Evolutionary conservation across 2,329 filamentous ascomycete species (phyloP).

Genomic region (Colletotrichum neosansevieriae): DNA sequence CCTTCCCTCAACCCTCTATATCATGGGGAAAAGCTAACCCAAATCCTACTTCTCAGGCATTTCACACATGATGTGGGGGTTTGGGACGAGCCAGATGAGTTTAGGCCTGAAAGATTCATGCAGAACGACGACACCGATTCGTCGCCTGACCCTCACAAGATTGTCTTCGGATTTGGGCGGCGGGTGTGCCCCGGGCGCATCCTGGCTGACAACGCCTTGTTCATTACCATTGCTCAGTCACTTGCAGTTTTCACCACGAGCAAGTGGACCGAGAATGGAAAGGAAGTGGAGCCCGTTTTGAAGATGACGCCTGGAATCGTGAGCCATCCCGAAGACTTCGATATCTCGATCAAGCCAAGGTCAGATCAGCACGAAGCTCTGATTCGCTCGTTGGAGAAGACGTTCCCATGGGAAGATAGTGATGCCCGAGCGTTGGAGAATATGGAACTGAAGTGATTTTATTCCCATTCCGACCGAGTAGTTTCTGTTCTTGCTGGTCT

Average conservation of each 20-base stretch:
- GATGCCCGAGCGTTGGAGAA: slow-evolving; percentile 23
- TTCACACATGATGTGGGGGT: slow-evolving; percentile 72
- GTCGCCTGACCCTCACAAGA: slow-evolving; percentile 37
- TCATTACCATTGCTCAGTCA: slow-evolving; percentile 51
- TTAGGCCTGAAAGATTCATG: slow-evolving; percentile 52
- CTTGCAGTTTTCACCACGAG: slow-evolving; percentile 60
- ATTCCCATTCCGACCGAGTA: too few relatives aligned
- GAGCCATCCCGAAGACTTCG: slow-evolving; percentile 37
- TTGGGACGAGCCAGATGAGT: slow-evolving; percentile 60
- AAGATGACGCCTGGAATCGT: slow-evolving; percentile 29
- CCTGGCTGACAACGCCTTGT: slow-evolving; percentile 42
- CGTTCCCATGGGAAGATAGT: slow-evolving; percentile 37
- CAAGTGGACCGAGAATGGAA: slow-evolving; percentile 51
- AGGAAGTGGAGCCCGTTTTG: slow-evolving; percentile 46
- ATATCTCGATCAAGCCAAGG: slow-evolving; percentile 31
- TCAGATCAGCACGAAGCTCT: slow-evolving; percentile 34
- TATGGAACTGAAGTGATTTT: background rate
- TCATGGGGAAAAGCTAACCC: rapidly evolving
- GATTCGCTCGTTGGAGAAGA: slow-evolving; percentile 32
- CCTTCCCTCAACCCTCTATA: slow-evolving; percentile 43
- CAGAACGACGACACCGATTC: slow-evolving; percentile 21
- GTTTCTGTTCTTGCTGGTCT: too few relatives aligned
- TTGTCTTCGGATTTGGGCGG: slow-evolving; percentile 42
- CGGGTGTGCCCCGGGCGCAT: slow-evolving; percentile 43
- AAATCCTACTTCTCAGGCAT: background rate